phyloP scores from a whole-genome alignment of 2,329 filamentous ascomycete genomes.

The Coleophoma crateriformis region DNA sequence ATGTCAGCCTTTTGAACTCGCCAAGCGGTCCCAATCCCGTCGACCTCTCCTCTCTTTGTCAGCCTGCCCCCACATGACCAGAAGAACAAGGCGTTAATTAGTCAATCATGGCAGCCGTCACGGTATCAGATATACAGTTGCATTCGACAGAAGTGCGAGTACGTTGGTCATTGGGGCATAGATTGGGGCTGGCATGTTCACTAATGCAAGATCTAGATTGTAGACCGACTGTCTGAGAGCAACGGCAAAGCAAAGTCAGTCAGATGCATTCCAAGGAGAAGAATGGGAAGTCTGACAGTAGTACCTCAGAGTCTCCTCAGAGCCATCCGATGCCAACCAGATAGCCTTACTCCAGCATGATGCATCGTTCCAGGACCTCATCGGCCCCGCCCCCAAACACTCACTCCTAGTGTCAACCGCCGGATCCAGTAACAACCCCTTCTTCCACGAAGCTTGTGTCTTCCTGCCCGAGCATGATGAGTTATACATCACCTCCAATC shows the following conservation, averaged over 20 bases:
- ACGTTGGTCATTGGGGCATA: background rate
- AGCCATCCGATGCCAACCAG: no score
- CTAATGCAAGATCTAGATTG: slow-evolving; percentile 7
- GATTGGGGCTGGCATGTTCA: background rate
- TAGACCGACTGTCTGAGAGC: slow-evolving; percentile 16
- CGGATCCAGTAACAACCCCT: slow-evolving; percentile 34
- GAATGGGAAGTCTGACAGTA: no score
- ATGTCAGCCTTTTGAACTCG: no score
- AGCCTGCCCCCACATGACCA: no score
- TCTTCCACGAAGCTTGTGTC: slow-evolving; percentile 41
- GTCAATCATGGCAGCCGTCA: background rate
- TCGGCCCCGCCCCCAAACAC: slow-evolving; percentile 28
- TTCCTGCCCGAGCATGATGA: slow-evolving; percentile 33
- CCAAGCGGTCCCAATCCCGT: background rate
- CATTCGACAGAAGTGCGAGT: background rate
- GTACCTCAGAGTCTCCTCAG: no score
- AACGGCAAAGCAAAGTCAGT: slow-evolving; percentile 18
- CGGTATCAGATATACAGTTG: background rate
- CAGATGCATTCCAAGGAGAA: background rate
- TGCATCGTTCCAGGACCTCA: slow-evolving; percentile 26
- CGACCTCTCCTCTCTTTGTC: no score
- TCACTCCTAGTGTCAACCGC: slow-evolving; percentile 36
- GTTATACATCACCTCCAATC: slow-evolving; percentile 39
- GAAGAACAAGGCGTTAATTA: no score
- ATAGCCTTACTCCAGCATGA: slow-evolving; percentile 26